These are phyloP conservation scores for Fusarium oxysporum DNA, from an alignment of 2,329 filamentous ascomycete species.

Conservation along the genomic window DNA sequence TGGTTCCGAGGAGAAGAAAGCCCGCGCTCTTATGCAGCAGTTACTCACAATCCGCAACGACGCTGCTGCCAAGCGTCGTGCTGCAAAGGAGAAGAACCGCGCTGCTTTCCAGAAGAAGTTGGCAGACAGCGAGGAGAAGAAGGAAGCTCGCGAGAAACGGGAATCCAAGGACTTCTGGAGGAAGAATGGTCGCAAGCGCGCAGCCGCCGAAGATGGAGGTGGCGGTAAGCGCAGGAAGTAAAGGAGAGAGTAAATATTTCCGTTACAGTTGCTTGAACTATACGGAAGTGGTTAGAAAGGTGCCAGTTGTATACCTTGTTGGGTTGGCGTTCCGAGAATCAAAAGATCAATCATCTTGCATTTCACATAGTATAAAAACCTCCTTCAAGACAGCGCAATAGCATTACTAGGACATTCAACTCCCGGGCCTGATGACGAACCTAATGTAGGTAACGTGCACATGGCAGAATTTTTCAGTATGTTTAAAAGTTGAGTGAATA, in stretches of 20 bases:
- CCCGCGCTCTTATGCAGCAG: constrained; percentile 90
- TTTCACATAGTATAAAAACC: not conserved
- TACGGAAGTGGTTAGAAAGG: constrained; percentile 21
- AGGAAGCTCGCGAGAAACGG: constrained; percentile 85
- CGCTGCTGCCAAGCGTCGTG: constrained; percentile 83
- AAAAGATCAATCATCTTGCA: constrained; percentile 24
- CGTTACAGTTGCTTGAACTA: not conserved
- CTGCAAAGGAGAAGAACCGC: constrained; percentile 89
- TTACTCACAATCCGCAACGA: constrained; percentile 91
- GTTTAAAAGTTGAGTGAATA: constrained; percentile 22
- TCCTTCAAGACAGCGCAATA: not conserved
- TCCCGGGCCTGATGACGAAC: not conserved
- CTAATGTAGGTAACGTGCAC: not conserved
- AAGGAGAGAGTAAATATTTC: not conserved
- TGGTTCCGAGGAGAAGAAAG: constrained; percentile 88
- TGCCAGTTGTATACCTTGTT: constrained; percentile 39
- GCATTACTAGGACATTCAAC: not conserved
- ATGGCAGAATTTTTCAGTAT: constrained; percentile 35
- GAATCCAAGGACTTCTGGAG: constrained; percentile 95
- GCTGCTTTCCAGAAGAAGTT: constrained; percentile 86
- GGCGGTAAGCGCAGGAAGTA: constrained; percentile 52
- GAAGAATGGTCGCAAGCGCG: constrained; percentile 82
- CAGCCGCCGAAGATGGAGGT: constrained; percentile 56
- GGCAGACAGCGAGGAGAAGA: constrained; percentile 85
- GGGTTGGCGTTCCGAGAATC: constrained; percentile 42